Conservation (phyloP, 768 basidiomycete species). For the Steccherinum ochraceum region DNA sequence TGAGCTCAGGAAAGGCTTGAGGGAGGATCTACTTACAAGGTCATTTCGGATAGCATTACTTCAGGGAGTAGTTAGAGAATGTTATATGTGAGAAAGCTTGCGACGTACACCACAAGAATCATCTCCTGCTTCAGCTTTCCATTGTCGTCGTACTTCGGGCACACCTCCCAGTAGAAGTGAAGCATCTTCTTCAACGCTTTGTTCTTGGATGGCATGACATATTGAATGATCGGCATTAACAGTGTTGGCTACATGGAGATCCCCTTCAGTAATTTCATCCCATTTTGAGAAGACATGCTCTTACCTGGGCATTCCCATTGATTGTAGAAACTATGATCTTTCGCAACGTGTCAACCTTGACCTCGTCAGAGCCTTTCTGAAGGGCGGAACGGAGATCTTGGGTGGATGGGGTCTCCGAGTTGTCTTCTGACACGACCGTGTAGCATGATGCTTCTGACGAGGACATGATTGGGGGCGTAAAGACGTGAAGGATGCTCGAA, state of each 20-base stretch:
- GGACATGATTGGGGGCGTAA: constrained; percentile 27
- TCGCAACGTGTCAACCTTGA: constrained; percentile 93
- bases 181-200: constrained; percentile 96
- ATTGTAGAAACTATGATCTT: constrained; percentile 90
- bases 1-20: not conserved
- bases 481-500: too few relatives aligned
- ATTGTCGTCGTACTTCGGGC: constrained; percentile 94
- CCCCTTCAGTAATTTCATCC: constrained; percentile 1
- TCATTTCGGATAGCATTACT: constrained; percentile 98
- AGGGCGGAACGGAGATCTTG: constrained; percentile 76
- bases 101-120: constrained; percentile 93
- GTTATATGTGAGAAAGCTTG: constrained; percentile 2
- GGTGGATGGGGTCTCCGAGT: constrained; percentile 67
- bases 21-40: constrained; percentile 75
- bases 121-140: constrained; percentile 99
- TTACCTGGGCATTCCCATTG: constrained; percentile 89
- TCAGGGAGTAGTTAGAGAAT: constrained; percentile 3
- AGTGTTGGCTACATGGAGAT: constrained; percentile 58
- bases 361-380: constrained; percentile 95
- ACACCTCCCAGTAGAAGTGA: constrained; percentile 96
- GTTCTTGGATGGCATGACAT: constrained; percentile 89
- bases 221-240: constrained; percentile 99
- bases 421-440: constrained; percentile 72
- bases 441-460: constrained; percentile 62
- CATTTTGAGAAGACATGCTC: constrained; percentile 15